Conservation (phyloP, 352 stramenopile species). For the Phytophthora pistaciae region DNA sequence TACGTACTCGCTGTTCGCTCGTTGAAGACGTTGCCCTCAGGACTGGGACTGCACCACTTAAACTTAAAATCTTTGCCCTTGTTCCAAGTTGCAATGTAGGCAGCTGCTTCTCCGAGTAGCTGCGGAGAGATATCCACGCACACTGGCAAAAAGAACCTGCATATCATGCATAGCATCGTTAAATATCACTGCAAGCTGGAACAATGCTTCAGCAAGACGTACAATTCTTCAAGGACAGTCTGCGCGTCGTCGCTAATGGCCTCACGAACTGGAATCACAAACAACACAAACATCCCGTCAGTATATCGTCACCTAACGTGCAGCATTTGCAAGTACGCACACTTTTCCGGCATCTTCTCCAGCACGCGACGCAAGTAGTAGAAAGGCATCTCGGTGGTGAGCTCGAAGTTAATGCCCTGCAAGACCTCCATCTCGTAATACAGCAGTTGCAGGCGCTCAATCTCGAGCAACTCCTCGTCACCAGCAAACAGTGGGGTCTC, state of each 20-base stretch:
- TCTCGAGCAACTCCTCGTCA: constrained; percentile 87
- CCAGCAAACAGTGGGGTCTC: constrained; percentile 73
- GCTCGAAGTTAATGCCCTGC: constrained; percentile 82
- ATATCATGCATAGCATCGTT: background rate
- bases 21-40: constrained; percentile 63
- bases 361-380: constrained; percentile 70
- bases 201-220: constrained; percentile 16
- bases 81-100: constrained; percentile 81
- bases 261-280: constrained; percentile 48
- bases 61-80: constrained; percentile 84
- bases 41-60: constrained; percentile 70
- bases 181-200: background rate
- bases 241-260: constrained; percentile 61
- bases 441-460: constrained; percentile 86
- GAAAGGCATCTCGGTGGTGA: constrained; percentile 84
- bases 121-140: constrained; percentile 64
- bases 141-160: constrained; percentile 74
- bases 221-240: constrained; percentile 76
- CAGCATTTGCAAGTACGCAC: constrained; percentile 33
- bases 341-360: constrained; percentile 81
- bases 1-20: constrained; percentile 77
- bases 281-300: constrained; percentile 4
- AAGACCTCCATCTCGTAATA: constrained; percentile 90
- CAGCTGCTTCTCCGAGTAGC: constrained; percentile 76
- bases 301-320: background rate